These are phyloP conservation scores for Phytophthora rubi DNA, from an alignment of 352 stramenopile species.

Conservation along the genomic window DNA sequence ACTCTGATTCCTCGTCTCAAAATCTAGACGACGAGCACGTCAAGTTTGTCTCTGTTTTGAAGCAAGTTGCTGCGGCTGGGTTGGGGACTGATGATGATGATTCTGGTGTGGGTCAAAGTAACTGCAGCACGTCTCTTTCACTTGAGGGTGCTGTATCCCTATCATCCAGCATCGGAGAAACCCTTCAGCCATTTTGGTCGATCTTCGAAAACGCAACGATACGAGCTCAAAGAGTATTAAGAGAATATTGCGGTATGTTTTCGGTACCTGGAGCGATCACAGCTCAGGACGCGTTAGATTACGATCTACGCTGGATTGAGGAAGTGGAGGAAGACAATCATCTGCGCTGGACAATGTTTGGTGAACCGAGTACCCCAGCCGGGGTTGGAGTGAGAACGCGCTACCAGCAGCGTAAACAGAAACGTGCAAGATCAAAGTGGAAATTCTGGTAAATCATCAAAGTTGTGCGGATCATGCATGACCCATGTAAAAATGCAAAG, in stretches of 20 bases:
- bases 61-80: background rate
- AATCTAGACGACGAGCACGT: background rate
- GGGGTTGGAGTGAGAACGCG: conserved; percentile 1
- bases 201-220: conserved; percentile 12
- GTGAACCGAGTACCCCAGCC: conserved; percentile 16
- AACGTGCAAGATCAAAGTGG: conserved; percentile 6
- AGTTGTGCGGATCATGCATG: background rate
- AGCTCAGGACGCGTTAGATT: conserved; percentile 18
- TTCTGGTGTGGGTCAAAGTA: background rate
- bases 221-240: conserved; percentile 11
- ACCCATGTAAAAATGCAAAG: no score
- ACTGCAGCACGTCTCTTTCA: background rate
- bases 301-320: conserved; percentile 29
- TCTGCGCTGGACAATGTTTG: conserved; percentile 36
- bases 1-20: background rate
- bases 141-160: background rate
- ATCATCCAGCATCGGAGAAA: background rate
- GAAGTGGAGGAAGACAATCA: conserved; percentile 18
- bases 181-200: conserved; percentile 6
- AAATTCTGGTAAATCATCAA: conserved; percentile 18
- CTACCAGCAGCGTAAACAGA: conserved; percentile 1
- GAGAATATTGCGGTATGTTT: conserved; percentile 5
- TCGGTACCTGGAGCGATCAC: background rate
- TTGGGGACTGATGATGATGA: background rate
- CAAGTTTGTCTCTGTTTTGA: background rate